Conservation (phyloP, 768 basidiomycete genomes). For the Lyophyllum semitale region DNA sequence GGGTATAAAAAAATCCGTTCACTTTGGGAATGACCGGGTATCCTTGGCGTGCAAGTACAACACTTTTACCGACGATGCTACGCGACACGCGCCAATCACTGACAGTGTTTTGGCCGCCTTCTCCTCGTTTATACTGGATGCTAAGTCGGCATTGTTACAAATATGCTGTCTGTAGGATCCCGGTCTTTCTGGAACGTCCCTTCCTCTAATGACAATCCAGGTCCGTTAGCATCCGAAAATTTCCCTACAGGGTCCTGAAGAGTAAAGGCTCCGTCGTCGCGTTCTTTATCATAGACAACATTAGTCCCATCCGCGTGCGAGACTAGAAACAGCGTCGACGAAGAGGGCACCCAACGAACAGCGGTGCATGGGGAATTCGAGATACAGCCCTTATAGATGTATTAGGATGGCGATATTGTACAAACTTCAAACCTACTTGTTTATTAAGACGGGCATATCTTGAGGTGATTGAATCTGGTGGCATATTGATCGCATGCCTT, state of each 20-base stretch:
- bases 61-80: conserved; percentile 65
- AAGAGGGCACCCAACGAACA: conserved; percentile 86
- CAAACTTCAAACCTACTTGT: conserved; percentile 46
- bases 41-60: not conserved
- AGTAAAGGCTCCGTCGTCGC: conserved; percentile 79
- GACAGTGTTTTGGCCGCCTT: conserved; percentile 82
- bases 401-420: conserved; percentile 2
- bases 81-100: conserved; percentile 87
- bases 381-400: conserved; percentile 64
- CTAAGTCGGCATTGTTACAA: conserved; percentile 86
- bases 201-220: conserved; percentile 28
- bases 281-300: conserved; percentile 88
- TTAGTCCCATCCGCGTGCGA: conserved; percentile 90
- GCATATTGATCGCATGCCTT: conserved; percentile 8
- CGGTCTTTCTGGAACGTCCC: conserved; percentile 51
- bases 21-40: not conserved
- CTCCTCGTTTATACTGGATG: conserved; percentile 77
- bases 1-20: conserved; percentile 87
- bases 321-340: conserved; percentile 79
- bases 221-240: conserved; percentile 24
- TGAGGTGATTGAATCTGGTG: conserved; percentile 72
- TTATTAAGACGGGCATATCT: conserved; percentile 90
- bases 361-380: conserved; percentile 80
- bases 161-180: conserved; percentile 77
- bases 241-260: conserved; percentile 55